Evolutionary conservation across 2,329 filamentous ascomycete species (phyloP).

Genomic region (Xylariomycetidae sp.): DNA sequence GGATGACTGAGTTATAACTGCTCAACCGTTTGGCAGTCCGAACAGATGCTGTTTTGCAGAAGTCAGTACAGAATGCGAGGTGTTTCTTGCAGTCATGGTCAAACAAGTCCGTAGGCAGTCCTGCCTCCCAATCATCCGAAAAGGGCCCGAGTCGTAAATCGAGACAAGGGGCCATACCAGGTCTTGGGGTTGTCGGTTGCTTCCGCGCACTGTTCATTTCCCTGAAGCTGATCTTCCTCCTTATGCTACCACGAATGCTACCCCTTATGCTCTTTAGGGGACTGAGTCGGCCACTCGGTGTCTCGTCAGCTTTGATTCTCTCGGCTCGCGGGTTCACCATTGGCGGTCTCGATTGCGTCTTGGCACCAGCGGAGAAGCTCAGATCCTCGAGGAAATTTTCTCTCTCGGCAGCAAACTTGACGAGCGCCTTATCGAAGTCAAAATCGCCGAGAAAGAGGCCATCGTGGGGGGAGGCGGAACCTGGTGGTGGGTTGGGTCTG

Average conservation of each 20-base stretch:
- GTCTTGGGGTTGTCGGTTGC: constrained; percentile 70
- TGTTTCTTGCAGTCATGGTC: constrained; percentile 18
- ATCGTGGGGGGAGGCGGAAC: constrained; percentile 26
- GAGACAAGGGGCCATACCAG: constrained; percentile 52
- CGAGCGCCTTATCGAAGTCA: constrained; percentile 88
- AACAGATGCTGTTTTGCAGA: constrained; percentile 44
- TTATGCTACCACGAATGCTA: constrained; percentile 75
- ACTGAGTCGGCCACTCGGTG: constrained; percentile 45
- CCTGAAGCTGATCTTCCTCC: constrained; percentile 84
- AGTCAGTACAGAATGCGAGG: constrained; percentile 24
- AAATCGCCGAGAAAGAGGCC: constrained; percentile 56
- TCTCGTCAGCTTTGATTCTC: constrained; percentile 74
- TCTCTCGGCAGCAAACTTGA: constrained; percentile 93
- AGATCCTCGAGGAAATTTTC: constrained; percentile 92
- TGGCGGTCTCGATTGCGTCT: constrained; percentile 62
- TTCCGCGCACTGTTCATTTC: constrained; percentile 95
- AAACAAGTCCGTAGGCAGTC: constrained; percentile 15
- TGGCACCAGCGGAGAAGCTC: constrained; percentile 79
- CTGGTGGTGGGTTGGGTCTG: constrained; percentile 37
- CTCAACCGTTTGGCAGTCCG: constrained; percentile 85
- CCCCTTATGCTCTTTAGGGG: constrained; percentile 56
- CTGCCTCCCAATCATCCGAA: constrained; percentile 16
- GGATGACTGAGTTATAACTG: constrained; percentile 98
- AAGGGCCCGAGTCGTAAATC: constrained; percentile 10
- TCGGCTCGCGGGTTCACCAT: constrained; percentile 78